Conservation (phyloP, 2,329 filamentous ascomycete genomes). For the Fusarium lyarnte region DNA sequence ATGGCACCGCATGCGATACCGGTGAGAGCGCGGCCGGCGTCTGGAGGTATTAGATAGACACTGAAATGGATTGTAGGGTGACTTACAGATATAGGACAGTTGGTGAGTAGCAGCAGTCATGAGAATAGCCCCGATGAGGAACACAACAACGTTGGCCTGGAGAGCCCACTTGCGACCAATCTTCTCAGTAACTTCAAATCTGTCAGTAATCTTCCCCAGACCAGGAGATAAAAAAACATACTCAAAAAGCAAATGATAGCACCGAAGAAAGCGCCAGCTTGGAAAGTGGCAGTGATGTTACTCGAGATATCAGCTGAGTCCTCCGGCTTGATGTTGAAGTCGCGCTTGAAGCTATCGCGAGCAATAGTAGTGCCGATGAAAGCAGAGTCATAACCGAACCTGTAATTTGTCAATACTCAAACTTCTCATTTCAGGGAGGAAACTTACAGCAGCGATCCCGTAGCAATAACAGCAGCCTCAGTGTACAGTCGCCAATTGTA, state of each 20-base stretch:
- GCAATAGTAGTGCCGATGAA: slow-evolving; percentile 66
- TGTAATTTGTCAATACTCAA: slow-evolving; percentile 23
- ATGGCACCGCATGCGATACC: slow-evolving; percentile 67
- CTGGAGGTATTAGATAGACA: slow-evolving; percentile 46
- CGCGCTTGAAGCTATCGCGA: slow-evolving; percentile 57
- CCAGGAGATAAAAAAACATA: slow-evolving; percentile 1
- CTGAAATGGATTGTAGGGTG: rapidly evolving
- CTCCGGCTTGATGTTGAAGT: slow-evolving; percentile 47
- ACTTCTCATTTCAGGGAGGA: rapidly evolving
- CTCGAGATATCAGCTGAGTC: slow-evolving; percentile 47
- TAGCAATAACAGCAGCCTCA: slow-evolving; percentile 59
- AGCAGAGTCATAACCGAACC: slow-evolving; percentile 63
- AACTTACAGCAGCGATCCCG: slow-evolving; percentile 55
- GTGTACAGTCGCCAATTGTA: slow-evolving; percentile 63
- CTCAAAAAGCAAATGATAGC: slow-evolving; percentile 58
- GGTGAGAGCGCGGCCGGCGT: slow-evolving; percentile 66
- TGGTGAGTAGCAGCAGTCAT: slow-evolving; percentile 54
- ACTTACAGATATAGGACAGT: slow-evolving; percentile 55
- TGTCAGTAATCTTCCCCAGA: not conserved
- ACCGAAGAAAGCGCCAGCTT: slow-evolving; percentile 63
- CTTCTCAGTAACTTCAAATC: slow-evolving; percentile 53
- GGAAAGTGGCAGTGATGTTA: slow-evolving; percentile 59
- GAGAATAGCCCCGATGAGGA: slow-evolving; percentile 56
- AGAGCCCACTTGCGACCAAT: slow-evolving; percentile 62
- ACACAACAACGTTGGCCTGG: slow-evolving; percentile 55